Conservation (phyloP, 2,329 filamentous ascomycete species). For the Myrmaecium sp. region DNA sequence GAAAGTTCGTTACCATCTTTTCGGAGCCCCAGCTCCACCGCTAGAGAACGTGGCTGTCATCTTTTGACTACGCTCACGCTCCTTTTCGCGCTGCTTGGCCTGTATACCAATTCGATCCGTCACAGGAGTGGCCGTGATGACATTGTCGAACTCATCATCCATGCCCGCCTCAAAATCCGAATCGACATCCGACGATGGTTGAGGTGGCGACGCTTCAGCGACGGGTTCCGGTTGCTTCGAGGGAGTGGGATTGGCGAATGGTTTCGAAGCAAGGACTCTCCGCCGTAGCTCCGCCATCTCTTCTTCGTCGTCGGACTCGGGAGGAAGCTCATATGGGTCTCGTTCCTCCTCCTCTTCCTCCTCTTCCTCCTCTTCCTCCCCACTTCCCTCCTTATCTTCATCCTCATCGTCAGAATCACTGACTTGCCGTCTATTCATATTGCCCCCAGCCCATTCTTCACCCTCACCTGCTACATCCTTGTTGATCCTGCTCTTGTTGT, state of each 20-base stretch:
- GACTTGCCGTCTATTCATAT: slow-evolving; percentile 52
- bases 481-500: slow-evolving; percentile 57
- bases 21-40: slow-evolving; percentile 1
- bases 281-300: slow-evolving; percentile 86
- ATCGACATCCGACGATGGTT: slow-evolving; percentile 28
- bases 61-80: slow-evolving; percentile 9
- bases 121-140: slow-evolving; percentile 79
- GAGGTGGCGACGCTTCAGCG: slow-evolving; percentile 22
- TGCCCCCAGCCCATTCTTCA: slow-evolving; percentile 83
- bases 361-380: slow-evolving; percentile 23
- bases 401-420: slow-evolving; percentile 26
- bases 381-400: slow-evolving; percentile 30
- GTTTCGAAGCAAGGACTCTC: slow-evolving; percentile 79
- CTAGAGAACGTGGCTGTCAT: slow-evolving; percentile 14
- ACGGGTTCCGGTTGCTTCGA: slow-evolving; percentile 42
- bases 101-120: slow-evolving; percentile 69
- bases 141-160: slow-evolving; percentile 76
- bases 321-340: slow-evolving; percentile 62
- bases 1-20: slow-evolving; percentile 4
- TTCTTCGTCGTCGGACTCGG: slow-evolving; percentile 66
- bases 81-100: slow-evolving; percentile 39
- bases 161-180: slow-evolving; percentile 48
- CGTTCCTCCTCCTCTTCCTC: slow-evolving; percentile 31
- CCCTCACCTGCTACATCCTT: slow-evolving; percentile 38
- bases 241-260: slow-evolving; percentile 50